Evolutionary conservation across 1,139 yeast genomes (phyloP).

Genomic region (Blastobotrys aristatus): DNA sequence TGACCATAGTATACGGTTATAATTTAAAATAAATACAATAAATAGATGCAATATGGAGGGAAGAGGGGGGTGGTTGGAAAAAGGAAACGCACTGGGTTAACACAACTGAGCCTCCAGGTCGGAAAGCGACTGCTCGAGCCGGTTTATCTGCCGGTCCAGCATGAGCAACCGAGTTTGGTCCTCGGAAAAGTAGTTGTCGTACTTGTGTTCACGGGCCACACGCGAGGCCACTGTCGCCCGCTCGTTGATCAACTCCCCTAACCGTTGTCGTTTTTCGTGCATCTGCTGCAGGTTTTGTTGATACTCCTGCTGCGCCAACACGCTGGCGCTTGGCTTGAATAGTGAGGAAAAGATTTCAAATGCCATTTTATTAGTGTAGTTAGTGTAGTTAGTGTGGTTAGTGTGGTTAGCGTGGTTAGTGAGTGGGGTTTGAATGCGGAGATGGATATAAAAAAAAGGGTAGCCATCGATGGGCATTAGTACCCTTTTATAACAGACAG

Average conservation of each 20-base stretch:
- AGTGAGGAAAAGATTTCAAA: constrained; percentile 5
- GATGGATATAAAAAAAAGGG: background rate
- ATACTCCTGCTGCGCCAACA: constrained; percentile 8
- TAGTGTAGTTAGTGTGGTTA: no score
- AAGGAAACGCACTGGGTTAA: no score
- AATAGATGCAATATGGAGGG: no score
- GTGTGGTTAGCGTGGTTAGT: no score
- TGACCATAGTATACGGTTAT: no score
- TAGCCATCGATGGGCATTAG: background rate
- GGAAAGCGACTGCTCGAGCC: constrained; percentile 2
- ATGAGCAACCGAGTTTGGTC: constrained; percentile 15
- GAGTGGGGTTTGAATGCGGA: background rate
- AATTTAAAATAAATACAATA: no score
- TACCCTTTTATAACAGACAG: background rate
- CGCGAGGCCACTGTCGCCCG: constrained; percentile 9
- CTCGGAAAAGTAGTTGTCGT: constrained; percentile 15
- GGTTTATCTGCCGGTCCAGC: constrained; percentile 16
- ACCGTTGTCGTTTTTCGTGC: constrained; percentile 6
- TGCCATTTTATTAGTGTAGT: constrained; percentile 1
- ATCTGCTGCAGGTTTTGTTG: background rate
- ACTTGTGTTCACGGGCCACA: constrained; percentile 14
- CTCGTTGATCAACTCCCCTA: constrained; percentile 7
- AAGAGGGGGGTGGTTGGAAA: no score
- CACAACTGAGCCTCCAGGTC: background rate
- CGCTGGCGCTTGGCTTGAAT: background rate